Evolutionary conservation across 192 early-diverging fungal species (phyloP), one percentile per base, ranked within the genome.

Genomic region (Coemansia sp.): DNA sequence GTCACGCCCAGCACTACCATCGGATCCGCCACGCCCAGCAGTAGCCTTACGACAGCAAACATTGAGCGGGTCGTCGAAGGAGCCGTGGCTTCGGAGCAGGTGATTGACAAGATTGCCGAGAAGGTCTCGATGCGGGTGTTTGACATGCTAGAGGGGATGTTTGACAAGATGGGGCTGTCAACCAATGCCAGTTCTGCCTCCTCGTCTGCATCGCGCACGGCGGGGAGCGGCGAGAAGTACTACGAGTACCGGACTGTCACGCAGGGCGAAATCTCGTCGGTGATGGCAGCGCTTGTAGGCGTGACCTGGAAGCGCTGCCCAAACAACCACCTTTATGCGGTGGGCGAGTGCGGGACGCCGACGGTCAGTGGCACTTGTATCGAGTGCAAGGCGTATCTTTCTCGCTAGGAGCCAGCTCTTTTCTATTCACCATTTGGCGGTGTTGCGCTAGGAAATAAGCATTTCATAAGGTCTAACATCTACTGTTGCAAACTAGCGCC

Each of bases 341-440:
- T 71, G 23, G 60, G 60, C 40, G 60, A 64, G 10, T 71, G 67
- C 23, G 67, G 67, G 13, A 54, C 11, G 1, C 30, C 67, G 2
- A 44, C 26, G 4, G 43, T 19, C 5, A 38, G 7, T 3, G 48
- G 53, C n/a, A 13, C n/a, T 1, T 67, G 65, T 27, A 27, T 67
- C 12, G 65, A 60, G 31, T 71, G 56, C 56, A 59, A 49, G 37
- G 26, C 18, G 21, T n/a, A 7, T 0, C 20, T 67, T n/a, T 47
- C 23, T 10, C 34, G 36, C 43, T n/a, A n/a, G n/a, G n/a, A n/a
- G n/a, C n/a, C n/a, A n/a, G n/a, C 39, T 41, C 39, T 22, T 51
- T 14, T 44, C 48, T 20, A 50, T 41, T 26, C 3, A 26, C 26
- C 13, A 41, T 13, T 26, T 22, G 39, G 22, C 23, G 38, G 12